Conservation (phyloP, 352 stramenopile species). For the Blastocystis sp. region DNA sequence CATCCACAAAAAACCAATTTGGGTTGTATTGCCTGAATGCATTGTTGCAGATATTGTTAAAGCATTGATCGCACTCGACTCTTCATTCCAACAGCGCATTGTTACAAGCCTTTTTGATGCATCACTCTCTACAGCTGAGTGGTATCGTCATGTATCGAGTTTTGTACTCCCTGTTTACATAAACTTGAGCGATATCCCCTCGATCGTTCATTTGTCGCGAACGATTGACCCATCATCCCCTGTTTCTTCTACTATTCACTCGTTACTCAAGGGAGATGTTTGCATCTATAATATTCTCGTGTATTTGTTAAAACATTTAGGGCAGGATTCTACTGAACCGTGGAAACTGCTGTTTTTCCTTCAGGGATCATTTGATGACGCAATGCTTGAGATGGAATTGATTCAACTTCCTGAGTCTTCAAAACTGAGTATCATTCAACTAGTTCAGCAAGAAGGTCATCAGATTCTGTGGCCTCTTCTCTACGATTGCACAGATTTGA, state of each 20-base stretch:
- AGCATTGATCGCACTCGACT: not conserved
- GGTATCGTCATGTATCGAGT: not conserved
- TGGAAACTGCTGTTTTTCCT: constrained; percentile 33
- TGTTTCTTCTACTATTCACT: not conserved
- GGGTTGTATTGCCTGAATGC: not conserved
- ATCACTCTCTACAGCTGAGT: not conserved
- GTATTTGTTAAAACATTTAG: constrained; percentile 29
- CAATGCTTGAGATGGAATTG: not conserved
- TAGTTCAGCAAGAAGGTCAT: constrained; percentile 16
- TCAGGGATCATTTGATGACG: not conserved
- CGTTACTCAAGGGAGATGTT: not conserved
- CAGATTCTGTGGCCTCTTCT: not conserved
- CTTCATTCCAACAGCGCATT: not conserved
- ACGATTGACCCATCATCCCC: not conserved
- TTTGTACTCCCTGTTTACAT: constrained; percentile 43
- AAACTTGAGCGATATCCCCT: not conserved
- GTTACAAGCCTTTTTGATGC: not conserved
- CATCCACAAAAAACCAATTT: not conserved
- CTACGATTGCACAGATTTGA: constrained; percentile 1
- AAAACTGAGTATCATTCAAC: not conserved
- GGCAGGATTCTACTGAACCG: not conserved
- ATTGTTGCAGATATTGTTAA: not conserved
- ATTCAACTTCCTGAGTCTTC: not conserved
- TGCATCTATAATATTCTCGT: constrained; percentile 49
- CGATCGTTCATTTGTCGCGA: not conserved